These are phyloP conservation scores for Cocos nucifera DNA, from an alignment of 176 grass and related monocot genomes.

Conservation along the genomic window DNA sequence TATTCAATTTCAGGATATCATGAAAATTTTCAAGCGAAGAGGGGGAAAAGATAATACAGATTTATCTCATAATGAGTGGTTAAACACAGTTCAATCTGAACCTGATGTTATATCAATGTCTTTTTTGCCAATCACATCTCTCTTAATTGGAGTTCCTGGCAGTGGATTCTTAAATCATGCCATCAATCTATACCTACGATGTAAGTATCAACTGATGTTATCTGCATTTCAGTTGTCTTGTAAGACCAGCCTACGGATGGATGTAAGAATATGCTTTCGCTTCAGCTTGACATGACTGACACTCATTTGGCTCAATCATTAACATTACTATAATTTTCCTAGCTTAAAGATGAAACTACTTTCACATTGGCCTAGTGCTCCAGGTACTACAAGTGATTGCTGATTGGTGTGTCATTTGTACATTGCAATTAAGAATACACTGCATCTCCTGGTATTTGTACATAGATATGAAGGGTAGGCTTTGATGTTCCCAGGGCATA, in stretches of 20 bases:
- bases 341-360: no score
- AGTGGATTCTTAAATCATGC: slow-evolving; percentile 96
- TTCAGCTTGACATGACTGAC: not conserved
- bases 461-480: no score
- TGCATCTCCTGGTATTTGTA: no score
- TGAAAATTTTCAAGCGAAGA: slow-evolving; percentile 70
- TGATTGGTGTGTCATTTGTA: no score
- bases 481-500: no score
- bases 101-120: slow-evolving; percentile 94
- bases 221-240: no score
- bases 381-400: no score
- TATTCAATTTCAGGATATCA: slow-evolving; percentile 44
- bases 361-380: no score
- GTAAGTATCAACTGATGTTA: slow-evolving; percentile 27
- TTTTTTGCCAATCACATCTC: slow-evolving; percentile 94
- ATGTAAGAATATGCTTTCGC: not conserved
- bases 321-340: no score
- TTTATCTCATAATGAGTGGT: slow-evolving; percentile 67
- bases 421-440: no score
- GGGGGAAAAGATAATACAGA: slow-evolving; percentile 72
- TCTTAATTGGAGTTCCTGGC: slow-evolving; percentile 92
- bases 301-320: no score
- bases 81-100: slow-evolving; percentile 62
- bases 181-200: slow-evolving; percentile 87
- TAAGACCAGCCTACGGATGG: no score